A percentile compares a stretch with the other conserved stretches of the same genome.
These are phyloP conservation scores for Magnusiomyces magnusii DNA, from an alignment of 1,139 yeast genomes.

Conservation along the genomic window DNA sequence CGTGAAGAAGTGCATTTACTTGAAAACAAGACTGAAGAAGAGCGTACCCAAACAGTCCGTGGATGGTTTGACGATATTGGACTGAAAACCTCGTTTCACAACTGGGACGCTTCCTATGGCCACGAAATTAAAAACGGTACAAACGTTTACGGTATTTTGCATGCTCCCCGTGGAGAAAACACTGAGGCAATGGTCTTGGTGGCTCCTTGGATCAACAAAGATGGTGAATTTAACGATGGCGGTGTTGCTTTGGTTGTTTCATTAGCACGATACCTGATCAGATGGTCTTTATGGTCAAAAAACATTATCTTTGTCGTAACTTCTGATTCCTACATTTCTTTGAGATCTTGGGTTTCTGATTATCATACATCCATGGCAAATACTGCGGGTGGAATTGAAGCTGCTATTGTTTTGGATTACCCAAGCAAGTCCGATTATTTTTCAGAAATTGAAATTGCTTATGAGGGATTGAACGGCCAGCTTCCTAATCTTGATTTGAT, in stretches of 20 bases:
- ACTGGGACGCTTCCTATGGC: constrained; percentile 30
- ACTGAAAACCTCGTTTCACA: constrained; percentile 51
- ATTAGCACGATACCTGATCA: constrained; percentile 67
- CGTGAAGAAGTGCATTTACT: constrained; percentile 48
- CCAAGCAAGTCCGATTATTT: constrained; percentile 54
- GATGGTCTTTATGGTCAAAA: constrained; percentile 94
- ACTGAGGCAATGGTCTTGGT: constrained; percentile 91
- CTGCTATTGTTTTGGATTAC: constrained; percentile 81
- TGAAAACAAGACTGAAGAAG: constrained; percentile 18
- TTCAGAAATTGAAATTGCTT: constrained; percentile 64
- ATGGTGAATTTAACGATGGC: constrained; percentile 58
- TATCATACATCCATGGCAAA: constrained; percentile 79
- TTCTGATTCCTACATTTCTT: constrained; percentile 57
- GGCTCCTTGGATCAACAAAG: constrained; percentile 74
- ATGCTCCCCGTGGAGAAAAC: constrained; percentile 93
- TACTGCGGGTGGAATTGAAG: constrained; percentile 94
- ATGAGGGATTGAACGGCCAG: constrained; percentile 92
- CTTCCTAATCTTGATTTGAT: constrained; percentile 87
- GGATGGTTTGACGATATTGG: constrained; percentile 69
- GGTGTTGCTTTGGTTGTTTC: constrained; percentile 71
- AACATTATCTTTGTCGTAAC: constrained; percentile 84
- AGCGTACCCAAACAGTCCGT: constrained; percentile 42
- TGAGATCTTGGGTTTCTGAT: constrained; percentile 89
- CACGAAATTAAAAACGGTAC: constrained; percentile 39
- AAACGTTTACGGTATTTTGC: constrained; percentile 75